These are phyloP conservation scores for Cystofilobasidium macerans DNA, from an alignment of 768 basidiomycete genomes.

Conservation along the genomic window DNA sequence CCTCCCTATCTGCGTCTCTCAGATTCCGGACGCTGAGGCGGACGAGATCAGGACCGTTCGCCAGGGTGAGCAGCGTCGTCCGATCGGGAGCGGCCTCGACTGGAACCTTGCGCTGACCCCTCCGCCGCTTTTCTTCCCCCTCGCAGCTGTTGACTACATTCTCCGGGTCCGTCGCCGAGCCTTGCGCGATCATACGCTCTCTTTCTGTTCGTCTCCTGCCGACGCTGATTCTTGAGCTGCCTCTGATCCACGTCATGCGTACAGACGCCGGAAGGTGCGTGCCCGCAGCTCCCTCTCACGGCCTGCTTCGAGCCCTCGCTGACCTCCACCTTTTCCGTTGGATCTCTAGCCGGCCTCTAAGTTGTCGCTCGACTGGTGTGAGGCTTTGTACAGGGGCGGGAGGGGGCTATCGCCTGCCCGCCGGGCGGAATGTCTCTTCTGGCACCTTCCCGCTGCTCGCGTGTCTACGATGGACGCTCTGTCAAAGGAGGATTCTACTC, in stretches of 20 bases:
- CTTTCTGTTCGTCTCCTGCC: neutral
- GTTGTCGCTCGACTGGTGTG: no score
- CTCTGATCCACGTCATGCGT: no score
- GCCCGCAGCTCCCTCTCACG: neutral
- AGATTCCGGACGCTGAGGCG: slow-evolving; percentile 88
- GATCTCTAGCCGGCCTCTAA: slow-evolving; percentile 11
- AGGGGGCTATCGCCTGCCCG: no score
- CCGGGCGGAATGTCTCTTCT: no score
- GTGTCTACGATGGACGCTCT: no score
- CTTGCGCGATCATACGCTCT: neutral
- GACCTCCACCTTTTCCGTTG: neutral
- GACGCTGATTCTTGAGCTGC: neutral
- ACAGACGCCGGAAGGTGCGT: slow-evolving; percentile 66
- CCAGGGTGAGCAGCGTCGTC: slow-evolving; percentile 71
- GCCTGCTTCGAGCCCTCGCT: neutral
- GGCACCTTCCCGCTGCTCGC: no score
- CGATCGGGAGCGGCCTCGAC: no score
- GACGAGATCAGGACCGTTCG: slow-evolving; percentile 85
- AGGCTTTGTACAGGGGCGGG: neutral
- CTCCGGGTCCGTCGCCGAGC: slow-evolving; percentile 44
- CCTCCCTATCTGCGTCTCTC: neutral
- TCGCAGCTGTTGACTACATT: slow-evolving; percentile 83
- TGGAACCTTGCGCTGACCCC: no score
- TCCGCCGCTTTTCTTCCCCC: neutral
- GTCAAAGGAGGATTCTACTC: no score